phyloP scores from a whole-genome alignment of 202 grass and related monocot species.

The Brachypodium distachyon region DNA sequence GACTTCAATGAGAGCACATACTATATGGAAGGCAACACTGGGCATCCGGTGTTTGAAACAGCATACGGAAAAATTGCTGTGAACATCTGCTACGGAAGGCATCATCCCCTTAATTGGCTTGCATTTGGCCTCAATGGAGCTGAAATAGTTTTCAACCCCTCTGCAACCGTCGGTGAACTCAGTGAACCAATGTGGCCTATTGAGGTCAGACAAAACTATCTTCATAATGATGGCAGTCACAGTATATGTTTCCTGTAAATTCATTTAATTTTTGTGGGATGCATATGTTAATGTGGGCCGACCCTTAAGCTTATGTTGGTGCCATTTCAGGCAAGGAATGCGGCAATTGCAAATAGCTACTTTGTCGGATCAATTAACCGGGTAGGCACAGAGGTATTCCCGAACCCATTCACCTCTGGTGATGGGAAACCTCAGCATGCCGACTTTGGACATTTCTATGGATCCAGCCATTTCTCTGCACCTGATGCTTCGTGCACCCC shows the following conservation, averaged over 20 bases:
- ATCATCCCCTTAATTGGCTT: conserved; percentile 98
- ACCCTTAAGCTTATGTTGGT: conserved; percentile 7
- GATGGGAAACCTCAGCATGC: conserved; percentile 83
- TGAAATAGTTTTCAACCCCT: conserved; percentile 97
- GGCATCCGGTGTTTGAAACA: conserved; percentile 95
- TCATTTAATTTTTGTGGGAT: not conserved
- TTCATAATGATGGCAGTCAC: not conserved
- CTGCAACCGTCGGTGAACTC: conserved; percentile 90
- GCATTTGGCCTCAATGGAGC: conserved; percentile 94
- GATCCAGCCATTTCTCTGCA: conserved; percentile 86
- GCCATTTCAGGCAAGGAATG: conserved; percentile 68
- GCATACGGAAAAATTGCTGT: conserved; percentile 79
- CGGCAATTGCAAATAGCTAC: conserved; percentile 94
- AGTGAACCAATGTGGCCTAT: conserved; percentile 99
- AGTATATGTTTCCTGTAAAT: not conserved
- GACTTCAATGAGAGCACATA: conserved; percentile 99
- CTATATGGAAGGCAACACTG: conserved; percentile 98
- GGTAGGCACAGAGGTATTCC: conserved; percentile 88
- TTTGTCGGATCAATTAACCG: conserved; percentile 84
- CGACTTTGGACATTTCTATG: conserved; percentile 91
- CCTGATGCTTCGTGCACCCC: conserved; percentile 89
- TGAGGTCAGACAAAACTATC: conserved; percentile 54
- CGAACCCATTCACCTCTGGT: conserved; percentile 93
- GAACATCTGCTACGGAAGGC: conserved; percentile 97
- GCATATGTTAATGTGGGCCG: not conserved